Conservation (phyloP, 331 rosid species). For the Acacia pycnantha region DNA sequence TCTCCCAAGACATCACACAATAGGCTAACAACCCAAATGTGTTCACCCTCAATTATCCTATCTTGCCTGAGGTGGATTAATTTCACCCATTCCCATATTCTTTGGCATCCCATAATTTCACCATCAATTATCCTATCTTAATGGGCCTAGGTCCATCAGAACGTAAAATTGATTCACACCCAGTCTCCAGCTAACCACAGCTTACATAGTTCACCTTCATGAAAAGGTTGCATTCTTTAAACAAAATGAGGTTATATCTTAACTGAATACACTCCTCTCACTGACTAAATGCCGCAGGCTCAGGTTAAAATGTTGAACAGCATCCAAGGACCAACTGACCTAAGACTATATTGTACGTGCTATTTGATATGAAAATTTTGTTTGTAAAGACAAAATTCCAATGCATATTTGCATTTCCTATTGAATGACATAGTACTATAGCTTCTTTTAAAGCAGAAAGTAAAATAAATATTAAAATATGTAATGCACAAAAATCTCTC, state of each 20-base stretch:
- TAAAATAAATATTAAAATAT: not conserved
- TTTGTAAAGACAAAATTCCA: not conserved
- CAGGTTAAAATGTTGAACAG: conserved; percentile 17
- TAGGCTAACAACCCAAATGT: not conserved
- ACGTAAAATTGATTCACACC: not conserved
- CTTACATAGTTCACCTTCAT: not conserved
- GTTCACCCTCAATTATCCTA: not conserved
- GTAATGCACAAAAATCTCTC: conserved; percentile 23
- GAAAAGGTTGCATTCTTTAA: not conserved
- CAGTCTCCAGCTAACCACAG: not conserved
- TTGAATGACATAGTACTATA: not conserved
- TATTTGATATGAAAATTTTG: conserved; percentile 15
- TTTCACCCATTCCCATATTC: not conserved
- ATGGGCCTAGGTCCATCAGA: not conserved
- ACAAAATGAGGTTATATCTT: not conserved
- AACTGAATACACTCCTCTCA: not conserved
- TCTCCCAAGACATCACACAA: not conserved
- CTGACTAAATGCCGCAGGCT: not conserved
- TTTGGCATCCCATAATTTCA: too few relatives aligned
- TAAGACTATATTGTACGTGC: conserved; percentile 13
- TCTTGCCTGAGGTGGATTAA: not conserved
- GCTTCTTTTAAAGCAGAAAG: not conserved
- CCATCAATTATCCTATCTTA: not conserved
- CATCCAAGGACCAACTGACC: not conserved
- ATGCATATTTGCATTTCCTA: conserved; percentile 8